Evolutionary conservation across 805 yeast species (phyloP), one percentile per base, ranked within the genome.

Genomic region (Candida palmyrensis): DNA sequence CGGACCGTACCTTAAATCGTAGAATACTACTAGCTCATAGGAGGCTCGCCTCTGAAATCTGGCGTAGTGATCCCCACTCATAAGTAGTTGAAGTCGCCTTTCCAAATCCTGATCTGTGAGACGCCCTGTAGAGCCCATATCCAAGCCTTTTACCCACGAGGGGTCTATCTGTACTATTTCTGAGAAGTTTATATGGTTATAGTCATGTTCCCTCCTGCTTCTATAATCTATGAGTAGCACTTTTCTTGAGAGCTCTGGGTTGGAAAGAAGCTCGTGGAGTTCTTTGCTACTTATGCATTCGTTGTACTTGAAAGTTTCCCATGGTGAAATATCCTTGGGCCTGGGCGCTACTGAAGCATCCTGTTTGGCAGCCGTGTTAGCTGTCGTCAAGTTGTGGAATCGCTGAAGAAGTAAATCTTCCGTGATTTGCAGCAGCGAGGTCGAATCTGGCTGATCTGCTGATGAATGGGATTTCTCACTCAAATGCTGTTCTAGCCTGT

Each of bases 131-230:
- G 38, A 12, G 2, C 42, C 41, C 7, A 42, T 15, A n/a, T 24
- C 32, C 6, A 62, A 31, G 18, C 43, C 30, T 15, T 32, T 33
- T 1, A 57, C 29, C 16, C 41, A 35, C 3, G 42, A 32, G 14
- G 97, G 96, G 33, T 86, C 95, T 13, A 89, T 70, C 49, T 89
- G 84, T 8, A 85, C 68, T 6, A 82, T 54, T 34, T 82, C 74
- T 3, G 62, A 57, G 17, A 75, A 59, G 9, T 71, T 61, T 15
- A 89, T 76, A 53, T 87, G 96, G 30, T 74, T 72, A 27, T 62
- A 59, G 29, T 75, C 72, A 49, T 71, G 88, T 23, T 75, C 79
- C 13, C 62, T 63, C 25, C 79, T 63, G 12, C 79, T 62, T 43
- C 97, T 64, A 26, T 78, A 70, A 52, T 90, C 97, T 5, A 90